Percentiles rank a stretch among this genome's conserved stretches.
phyloP scores from a whole-genome alignment of 2,329 filamentous ascomycete species.

The Calycina marina region DNA sequence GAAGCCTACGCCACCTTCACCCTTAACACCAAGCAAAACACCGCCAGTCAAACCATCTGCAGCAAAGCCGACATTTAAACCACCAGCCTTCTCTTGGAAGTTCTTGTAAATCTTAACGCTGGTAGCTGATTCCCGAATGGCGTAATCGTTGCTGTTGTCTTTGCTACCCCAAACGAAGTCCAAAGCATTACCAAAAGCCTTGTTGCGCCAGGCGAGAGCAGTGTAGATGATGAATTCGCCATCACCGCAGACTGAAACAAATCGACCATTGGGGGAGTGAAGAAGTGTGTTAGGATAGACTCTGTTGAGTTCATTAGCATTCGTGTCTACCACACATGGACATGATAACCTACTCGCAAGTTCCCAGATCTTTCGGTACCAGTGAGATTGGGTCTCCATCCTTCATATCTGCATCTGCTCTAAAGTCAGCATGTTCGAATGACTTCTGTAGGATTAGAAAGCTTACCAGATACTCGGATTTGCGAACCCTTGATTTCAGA shows the following conservation, averaged over 20 bases:
- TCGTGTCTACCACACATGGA: too few species aligned
- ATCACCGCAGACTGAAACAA: slow-evolving; percentile 81
- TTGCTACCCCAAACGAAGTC: slow-evolving; percentile 97
- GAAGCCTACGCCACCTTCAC: slow-evolving; percentile 86
- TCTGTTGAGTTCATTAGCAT: too few species aligned
- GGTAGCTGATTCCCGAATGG: slow-evolving; percentile 85
- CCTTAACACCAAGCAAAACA: slow-evolving; percentile 82
- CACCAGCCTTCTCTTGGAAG: slow-evolving; percentile 81
- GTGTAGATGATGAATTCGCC: slow-evolving; percentile 99
- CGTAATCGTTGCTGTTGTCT: slow-evolving; percentile 96
- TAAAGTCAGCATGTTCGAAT: too few species aligned
- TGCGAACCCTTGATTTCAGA: slow-evolving; percentile 91
- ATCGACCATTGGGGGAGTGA: slow-evolving; percentile 90
- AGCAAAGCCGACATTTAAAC: slow-evolving; percentile 87
- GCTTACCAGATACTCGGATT: slow-evolving; percentile 65
- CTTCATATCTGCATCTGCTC: slow-evolving; percentile 61
- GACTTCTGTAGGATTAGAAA: too few species aligned
- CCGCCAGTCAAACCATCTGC: slow-evolving; percentile 85
- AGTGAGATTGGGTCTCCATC: slow-evolving; percentile 78
- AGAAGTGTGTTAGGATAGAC: slow-evolving; percentile 89
- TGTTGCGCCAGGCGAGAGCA: slow-evolving; percentile 89
- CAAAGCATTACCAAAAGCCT: slow-evolving; percentile 86
- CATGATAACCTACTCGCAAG: too few species aligned
- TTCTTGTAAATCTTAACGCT: slow-evolving; percentile 97
- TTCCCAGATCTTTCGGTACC: slow-evolving; percentile 86